Percentiles rank a stretch among this genome's conserved stretches.
Evolutionary conservation across 768 basidiomycete genomes (phyloP).

Genomic region (Tylopilus felleus): DNA sequence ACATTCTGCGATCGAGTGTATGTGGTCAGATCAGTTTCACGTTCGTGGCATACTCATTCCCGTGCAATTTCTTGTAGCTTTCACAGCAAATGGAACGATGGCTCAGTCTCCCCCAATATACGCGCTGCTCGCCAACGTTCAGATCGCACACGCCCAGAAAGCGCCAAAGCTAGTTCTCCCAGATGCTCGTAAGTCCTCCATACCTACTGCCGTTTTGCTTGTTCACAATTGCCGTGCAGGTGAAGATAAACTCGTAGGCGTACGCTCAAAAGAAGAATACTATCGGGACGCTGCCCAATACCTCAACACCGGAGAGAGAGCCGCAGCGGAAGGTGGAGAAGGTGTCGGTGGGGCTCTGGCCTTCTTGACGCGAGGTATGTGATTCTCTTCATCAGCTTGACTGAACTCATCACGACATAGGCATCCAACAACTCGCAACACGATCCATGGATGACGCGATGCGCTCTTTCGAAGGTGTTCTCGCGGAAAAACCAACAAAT

Average conservation of each 20-base stretch:
- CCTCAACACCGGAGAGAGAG: conserved; percentile 59
- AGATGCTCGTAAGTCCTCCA: conserved; percentile 59
- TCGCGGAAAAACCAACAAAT: conserved; percentile 78
- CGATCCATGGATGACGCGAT: conserved; percentile 80
- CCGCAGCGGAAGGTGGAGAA: conserved; percentile 56
- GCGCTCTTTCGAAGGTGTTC: conserved; percentile 75
- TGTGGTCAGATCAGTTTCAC: conserved; percentile 21
- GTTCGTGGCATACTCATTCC: background rate
- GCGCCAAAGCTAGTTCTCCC: conserved; percentile 79
- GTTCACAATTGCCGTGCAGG: conserved; percentile 36
- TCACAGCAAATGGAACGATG: conserved; percentile 46
- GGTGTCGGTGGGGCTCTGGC: conserved; percentile 53
- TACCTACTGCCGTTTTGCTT: background rate
- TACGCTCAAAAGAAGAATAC: conserved; percentile 65
- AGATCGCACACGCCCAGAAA: conserved; percentile 71
- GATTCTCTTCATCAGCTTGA: background rate
- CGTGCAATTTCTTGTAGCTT: conserved; percentile 36
- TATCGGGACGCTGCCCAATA: conserved; percentile 65
- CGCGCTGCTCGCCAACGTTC: conserved; percentile 80
- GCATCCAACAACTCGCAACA: conserved; percentile 77
- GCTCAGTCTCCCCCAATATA: conserved; percentile 68
- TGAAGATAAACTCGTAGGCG: conserved; percentile 57
- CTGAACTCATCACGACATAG: conserved; percentile 36
- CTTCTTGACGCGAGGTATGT: conserved; percentile 64
- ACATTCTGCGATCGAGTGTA: conserved; percentile 62